Percentiles rank a stretch among this genome's conserved stretches.
Conservation (phyloP, 2,329 filamentous ascomycete species). For the Aspergillus ochraceus region DNA sequence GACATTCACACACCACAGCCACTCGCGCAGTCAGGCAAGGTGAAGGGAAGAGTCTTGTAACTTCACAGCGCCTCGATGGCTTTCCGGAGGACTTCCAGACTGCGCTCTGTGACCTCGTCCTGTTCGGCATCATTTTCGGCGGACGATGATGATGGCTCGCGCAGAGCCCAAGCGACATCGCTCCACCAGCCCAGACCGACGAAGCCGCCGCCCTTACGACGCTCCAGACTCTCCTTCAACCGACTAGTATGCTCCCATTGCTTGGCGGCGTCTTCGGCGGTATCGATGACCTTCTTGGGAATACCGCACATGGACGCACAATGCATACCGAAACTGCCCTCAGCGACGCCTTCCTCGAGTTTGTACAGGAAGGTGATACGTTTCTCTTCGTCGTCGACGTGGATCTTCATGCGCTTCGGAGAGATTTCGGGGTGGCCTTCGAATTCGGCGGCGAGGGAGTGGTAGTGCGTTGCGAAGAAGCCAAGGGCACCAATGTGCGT, state of each 20-base stretch:
- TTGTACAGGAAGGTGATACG: conserved; percentile 97
- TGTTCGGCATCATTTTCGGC: conserved; percentile 21
- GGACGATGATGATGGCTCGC: conserved; percentile 43
- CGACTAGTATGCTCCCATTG: conserved; percentile 95
- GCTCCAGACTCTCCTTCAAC: conserved; percentile 83
- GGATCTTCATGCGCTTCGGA: conserved; percentile 88
- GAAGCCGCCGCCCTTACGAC: conserved; percentile 74
- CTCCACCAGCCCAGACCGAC: conserved; percentile 84
- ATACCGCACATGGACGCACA: conserved; percentile 99
- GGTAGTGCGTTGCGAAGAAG: conserved; percentile 98
- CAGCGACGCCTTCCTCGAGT: conserved; percentile 87
- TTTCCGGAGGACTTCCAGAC: conserved; percentile 57
- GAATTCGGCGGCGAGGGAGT: conserved; percentile 89
- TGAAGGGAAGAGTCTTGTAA: too few species aligned
- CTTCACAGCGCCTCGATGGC: conserved; percentile 56
- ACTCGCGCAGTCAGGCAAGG: background rate
- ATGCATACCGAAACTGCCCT: conserved; percentile 98
- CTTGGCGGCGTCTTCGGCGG: conserved; percentile 82
- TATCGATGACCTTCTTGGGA: conserved; percentile 73
- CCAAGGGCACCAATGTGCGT: conserved; percentile 90
- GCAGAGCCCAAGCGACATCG: conserved; percentile 77
- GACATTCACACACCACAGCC: background rate
- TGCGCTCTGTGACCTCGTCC: conserved; percentile 46
- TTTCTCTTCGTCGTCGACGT: conserved; percentile 79
- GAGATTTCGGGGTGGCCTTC: conserved; percentile 82